Evolutionary conservation across 2,329 filamentous ascomycete genomes (phyloP).

Genomic region (Botrytis elliptica): DNA sequence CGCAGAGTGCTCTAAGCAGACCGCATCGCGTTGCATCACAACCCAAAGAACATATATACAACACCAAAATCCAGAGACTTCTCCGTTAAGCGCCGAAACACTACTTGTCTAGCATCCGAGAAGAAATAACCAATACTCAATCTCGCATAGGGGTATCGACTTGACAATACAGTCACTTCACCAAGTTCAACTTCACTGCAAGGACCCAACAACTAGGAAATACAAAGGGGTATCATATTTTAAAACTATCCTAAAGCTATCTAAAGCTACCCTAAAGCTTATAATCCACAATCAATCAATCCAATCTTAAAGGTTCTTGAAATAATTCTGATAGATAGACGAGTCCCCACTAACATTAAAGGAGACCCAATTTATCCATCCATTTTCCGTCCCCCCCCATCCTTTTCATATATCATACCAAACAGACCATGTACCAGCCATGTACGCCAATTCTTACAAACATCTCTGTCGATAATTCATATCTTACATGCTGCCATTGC

Average conservation of each 20-base stretch:
- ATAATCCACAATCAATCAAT: constrained; percentile 3
- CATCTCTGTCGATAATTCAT: constrained; percentile 7
- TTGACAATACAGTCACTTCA: not conserved
- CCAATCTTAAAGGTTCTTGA: not conserved
- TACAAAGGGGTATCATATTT: constrained; percentile 15
- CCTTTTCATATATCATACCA: not conserved
- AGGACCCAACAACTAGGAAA: not conserved
- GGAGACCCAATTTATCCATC: not conserved
- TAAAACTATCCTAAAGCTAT: constrained; percentile 12
- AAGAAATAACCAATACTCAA: not conserved
- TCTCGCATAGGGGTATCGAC: not conserved
- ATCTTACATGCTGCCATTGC: constrained; percentile 22
- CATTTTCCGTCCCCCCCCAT: not conserved
- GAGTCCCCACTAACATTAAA: not conserved
- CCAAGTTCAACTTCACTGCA: not conserved
- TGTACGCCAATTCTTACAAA: constrained; percentile 12
- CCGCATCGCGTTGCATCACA: not conserved
- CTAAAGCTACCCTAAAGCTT: not conserved
- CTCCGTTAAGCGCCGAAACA: not conserved
- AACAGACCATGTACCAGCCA: constrained; percentile 17
- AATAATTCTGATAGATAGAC: not conserved
- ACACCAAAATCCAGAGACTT: not conserved
- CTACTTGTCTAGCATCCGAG: not conserved
- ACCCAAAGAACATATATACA: not conserved
- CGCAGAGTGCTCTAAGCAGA: no score